These are phyloP conservation scores for Butyriboletus appendiculatus DNA, from an alignment of 1,284 basidiomycete genomes.

Conservation along the genomic window DNA sequence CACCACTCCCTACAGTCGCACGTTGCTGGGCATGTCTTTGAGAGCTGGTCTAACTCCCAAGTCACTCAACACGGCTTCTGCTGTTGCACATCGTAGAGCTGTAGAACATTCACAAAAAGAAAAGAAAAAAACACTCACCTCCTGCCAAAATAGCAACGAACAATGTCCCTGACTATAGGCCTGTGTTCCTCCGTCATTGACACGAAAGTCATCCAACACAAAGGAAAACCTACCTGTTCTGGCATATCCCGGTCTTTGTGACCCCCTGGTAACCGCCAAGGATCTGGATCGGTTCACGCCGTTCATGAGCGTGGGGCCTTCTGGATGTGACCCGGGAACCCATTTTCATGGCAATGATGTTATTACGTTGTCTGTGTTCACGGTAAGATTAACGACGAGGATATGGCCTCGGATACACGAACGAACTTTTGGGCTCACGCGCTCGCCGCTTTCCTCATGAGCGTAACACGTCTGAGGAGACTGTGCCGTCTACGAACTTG, in stretches of 20 bases:
- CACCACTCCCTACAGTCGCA: conserved; percentile 38
- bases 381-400: neutral
- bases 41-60: conserved; percentile 71
- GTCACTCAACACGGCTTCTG: conserved; percentile 70
- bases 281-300: conserved; percentile 38
- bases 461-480: conserved; percentile 37
- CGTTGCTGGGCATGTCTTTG: conserved; percentile 61
- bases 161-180: conserved; percentile 64
- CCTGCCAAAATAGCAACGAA: conserved; percentile 69
- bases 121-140: no score
- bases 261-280: conserved; percentile 49
- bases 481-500: conserved; percentile 42
- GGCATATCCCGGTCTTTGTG: conserved; percentile 67
- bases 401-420: conserved; percentile 16
- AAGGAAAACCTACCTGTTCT: conserved; percentile 56
- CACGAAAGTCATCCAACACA: neutral
- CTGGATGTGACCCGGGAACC: conserved; percentile 74
- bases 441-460: conserved; percentile 58
- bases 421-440: conserved; percentile 47
- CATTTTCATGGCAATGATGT: conserved; percentile 77
- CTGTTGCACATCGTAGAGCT: conserved; percentile 19
- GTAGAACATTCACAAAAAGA: neutral
- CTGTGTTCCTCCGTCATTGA: conserved; percentile 33
- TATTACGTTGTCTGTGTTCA: conserved; percentile 47
- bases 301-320: conserved; percentile 73